Conservation (phyloP, 441 rosid species). For the Euphorbia corollata region DNA sequence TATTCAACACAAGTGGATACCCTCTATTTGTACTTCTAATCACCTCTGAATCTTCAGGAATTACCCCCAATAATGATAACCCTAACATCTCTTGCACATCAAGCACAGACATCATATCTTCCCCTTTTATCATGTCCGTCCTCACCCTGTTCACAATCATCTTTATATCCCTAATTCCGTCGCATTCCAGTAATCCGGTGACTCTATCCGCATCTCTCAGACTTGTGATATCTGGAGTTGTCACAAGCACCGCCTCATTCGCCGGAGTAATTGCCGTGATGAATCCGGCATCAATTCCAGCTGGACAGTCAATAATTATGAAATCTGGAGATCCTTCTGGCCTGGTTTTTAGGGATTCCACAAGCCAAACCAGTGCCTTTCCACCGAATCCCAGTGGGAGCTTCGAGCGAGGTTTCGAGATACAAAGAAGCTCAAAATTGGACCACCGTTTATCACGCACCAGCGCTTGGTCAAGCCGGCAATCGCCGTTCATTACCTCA, state of each 20-base stretch:
- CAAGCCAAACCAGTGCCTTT: slow-evolving; percentile 80
- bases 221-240: slow-evolving; percentile 84
- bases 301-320: slow-evolving; percentile 80
- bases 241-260: slow-evolving; percentile 75
- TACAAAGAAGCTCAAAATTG: slow-evolving; percentile 76
- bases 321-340: slow-evolving; percentile 74
- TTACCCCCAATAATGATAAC: slow-evolving; percentile 66
- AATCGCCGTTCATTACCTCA: slow-evolving; percentile 84
- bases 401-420: slow-evolving; percentile 83
- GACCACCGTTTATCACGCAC: slow-evolving; percentile 93
- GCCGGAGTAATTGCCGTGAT: slow-evolving; percentile 94
- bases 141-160: slow-evolving; percentile 88
- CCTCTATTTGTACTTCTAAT: slow-evolving; percentile 91
- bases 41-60: slow-evolving; percentile 90
- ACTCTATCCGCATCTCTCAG: slow-evolving; percentile 86
- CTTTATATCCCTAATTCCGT: slow-evolving; percentile 83
- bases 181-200: slow-evolving; percentile 74
- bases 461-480: slow-evolving; percentile 82
- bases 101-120: slow-evolving; percentile 95
- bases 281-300: slow-evolving; percentile 91
- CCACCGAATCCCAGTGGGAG: slow-evolving; percentile 85
- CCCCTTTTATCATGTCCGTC: slow-evolving; percentile 94
- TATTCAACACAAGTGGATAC: slow-evolving; percentile 74
- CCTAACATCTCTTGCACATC: slow-evolving; percentile 97
- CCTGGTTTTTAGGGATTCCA: slow-evolving; percentile 61